These are phyloP conservation scores for Nothomitra cinnamomea DNA, from an alignment of 2,329 filamentous ascomycete genomes.

Conservation along the genomic window DNA sequence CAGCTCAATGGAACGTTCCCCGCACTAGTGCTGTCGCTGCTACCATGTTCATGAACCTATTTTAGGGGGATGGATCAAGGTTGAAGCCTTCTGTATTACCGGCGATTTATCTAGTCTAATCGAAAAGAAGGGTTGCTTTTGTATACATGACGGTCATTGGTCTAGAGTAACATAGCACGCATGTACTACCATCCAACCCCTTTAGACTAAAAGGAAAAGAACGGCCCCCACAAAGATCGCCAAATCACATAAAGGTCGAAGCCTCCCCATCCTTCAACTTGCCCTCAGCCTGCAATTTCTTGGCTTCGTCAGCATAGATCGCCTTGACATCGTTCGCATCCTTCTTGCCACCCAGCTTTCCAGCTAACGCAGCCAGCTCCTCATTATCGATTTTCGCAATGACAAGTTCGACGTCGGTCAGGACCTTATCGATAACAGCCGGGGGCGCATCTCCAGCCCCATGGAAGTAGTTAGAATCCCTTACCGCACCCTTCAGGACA, in stretches of 20 bases:
- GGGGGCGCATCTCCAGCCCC: conserved; percentile 48
- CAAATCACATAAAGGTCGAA: too few relatives aligned
- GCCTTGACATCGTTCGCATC: conserved; percentile 71
- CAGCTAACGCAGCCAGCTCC: conserved; percentile 70
- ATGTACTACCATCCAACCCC: too few relatives aligned
- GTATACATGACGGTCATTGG: too few relatives aligned
- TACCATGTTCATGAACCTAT: background rate
- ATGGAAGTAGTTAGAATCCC: conserved; percentile 95
- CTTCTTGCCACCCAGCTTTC: conserved; percentile 62
- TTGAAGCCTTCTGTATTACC: too few relatives aligned
- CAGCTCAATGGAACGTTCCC: too few relatives aligned
- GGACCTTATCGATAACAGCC: conserved; percentile 61
- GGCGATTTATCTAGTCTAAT: too few relatives aligned
- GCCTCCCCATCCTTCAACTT: conserved; percentile 70
- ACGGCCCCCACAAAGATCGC: too few relatives aligned
- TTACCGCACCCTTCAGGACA: conserved; percentile 80
- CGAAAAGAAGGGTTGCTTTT: too few relatives aligned
- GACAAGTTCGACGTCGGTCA: conserved; percentile 72
- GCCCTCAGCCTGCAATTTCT: conserved; percentile 60
- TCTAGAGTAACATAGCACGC: too few relatives aligned
- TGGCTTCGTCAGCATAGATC: conserved; percentile 62
- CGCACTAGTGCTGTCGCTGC: too few relatives aligned
- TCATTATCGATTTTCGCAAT: conserved; percentile 81
- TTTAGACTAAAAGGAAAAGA: too few relatives aligned
- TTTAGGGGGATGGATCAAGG: too few relatives aligned